Conservation (phyloP, 805 yeast genomes). For the Schwanniomyces yamadae region DNA sequence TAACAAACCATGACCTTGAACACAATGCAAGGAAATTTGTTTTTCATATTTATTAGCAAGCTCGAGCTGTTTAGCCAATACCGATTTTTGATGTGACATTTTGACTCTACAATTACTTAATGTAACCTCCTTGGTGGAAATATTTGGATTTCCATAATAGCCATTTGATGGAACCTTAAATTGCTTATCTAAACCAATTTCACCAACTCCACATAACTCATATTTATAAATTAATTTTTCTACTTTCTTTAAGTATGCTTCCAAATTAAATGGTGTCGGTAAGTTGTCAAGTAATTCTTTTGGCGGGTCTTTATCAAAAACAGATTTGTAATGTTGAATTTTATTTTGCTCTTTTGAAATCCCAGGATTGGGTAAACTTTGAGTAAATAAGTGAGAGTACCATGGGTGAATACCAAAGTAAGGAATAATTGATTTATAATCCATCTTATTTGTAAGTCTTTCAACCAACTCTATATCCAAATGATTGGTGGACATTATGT, state of each 20-base stretch:
- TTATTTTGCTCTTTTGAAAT: slow-evolving; percentile 27
- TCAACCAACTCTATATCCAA: slow-evolving; percentile 30
- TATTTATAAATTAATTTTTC: slow-evolving; percentile 17
- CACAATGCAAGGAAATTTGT: slow-evolving; percentile 81
- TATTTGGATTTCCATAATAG: slow-evolving; percentile 40
- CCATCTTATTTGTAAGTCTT: slow-evolving; percentile 12
- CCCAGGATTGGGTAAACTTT: slow-evolving; percentile 11
- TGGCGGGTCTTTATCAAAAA: slow-evolving; percentile 45
- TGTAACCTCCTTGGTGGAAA: slow-evolving; percentile 8
- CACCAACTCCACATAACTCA: slow-evolving; percentile 60
- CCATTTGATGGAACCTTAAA: slow-evolving; percentile 68
- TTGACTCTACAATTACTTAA: slow-evolving; percentile 50
- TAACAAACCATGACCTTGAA: slow-evolving; percentile 68
- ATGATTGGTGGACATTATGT: slow-evolving; percentile 41
- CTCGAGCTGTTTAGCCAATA: slow-evolving; percentile 51
- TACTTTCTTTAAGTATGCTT: slow-evolving; percentile 32
- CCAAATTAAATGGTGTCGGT: slow-evolving; percentile 60
- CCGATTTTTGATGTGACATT: slow-evolving; percentile 61
- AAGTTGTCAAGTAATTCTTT: slow-evolving; percentile 42
- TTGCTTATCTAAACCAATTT: slow-evolving; percentile 83
- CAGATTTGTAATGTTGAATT: slow-evolving; percentile 52
- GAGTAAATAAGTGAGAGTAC: slow-evolving; percentile 68
- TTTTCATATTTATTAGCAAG: slow-evolving; percentile 50
- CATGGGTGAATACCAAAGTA: slow-evolving; percentile 89
- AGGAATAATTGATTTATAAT: slow-evolving; percentile 30